Conservation (phyloP, 1,284 basidiomycete genomes). For the Athelia psychrophila region DNA sequence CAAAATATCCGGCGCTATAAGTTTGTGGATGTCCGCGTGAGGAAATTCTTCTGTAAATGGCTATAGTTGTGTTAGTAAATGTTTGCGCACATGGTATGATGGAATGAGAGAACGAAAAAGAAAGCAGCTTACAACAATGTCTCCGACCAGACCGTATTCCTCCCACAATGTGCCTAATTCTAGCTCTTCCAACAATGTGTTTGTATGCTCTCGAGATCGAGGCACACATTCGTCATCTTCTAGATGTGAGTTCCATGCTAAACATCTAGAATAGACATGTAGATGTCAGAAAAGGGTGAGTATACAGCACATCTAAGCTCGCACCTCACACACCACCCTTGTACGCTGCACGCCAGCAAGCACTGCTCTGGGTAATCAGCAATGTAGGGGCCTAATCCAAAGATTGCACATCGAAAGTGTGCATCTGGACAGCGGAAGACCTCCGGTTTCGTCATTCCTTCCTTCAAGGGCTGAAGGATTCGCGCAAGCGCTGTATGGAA, state of each 20-base stretch:
- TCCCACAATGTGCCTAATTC: slow-evolving; percentile 19
- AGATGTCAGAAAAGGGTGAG: not conserved
- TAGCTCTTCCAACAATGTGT: slow-evolving; percentile 14
- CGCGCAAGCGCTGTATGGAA: slow-evolving; percentile 22
- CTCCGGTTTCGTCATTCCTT: slow-evolving; percentile 22
- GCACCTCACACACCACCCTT: slow-evolving; percentile 31
- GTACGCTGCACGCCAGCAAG: slow-evolving; percentile 22
- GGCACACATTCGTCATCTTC: slow-evolving; percentile 10
- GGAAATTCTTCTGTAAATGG: slow-evolving; percentile 14
- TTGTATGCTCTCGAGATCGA: slow-evolving; percentile 22
- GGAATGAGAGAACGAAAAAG: no score
- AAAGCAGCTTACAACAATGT: slow-evolving; percentile 25
- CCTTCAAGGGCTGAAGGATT: slow-evolving; percentile 18
- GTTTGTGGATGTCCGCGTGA: slow-evolving; percentile 7
- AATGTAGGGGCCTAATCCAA: slow-evolving; percentile 30
- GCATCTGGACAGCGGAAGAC: slow-evolving; percentile 26
- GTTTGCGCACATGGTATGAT: not conserved
- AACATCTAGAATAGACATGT: slow-evolving; percentile 26
- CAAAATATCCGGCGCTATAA: slow-evolving; percentile 14
- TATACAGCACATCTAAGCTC: not conserved
- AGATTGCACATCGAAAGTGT: slow-evolving; percentile 24
- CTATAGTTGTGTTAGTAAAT: not conserved
- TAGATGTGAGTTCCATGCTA: no score
- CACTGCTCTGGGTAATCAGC: slow-evolving; percentile 36
- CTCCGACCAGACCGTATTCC: slow-evolving; percentile 24